phyloP scores from a whole-genome alignment of 2,329 filamentous ascomycete species.

The Cytospora paraplurivora region DNA sequence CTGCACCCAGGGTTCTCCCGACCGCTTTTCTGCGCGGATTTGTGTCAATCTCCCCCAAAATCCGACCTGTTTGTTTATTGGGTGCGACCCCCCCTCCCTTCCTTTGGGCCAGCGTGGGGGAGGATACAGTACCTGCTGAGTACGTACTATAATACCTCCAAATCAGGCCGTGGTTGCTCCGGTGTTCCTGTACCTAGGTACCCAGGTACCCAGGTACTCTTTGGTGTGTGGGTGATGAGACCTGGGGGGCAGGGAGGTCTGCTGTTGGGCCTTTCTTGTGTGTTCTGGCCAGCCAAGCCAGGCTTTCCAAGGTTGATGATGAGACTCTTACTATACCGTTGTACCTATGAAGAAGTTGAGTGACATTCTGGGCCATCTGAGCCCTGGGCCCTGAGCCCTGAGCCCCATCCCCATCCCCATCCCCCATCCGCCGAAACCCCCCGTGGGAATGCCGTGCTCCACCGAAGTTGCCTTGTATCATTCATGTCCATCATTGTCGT shows the following conservation, averaged over 20 bases:
- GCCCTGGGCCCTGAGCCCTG: too few relatives aligned
- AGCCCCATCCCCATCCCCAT: not conserved
- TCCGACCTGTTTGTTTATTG: constrained; percentile 17
- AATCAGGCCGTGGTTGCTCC: too few relatives aligned
- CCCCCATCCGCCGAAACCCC: constrained; percentile 18
- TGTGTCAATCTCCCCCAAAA: constrained; percentile 18
- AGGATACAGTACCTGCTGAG: not conserved
- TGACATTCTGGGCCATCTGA: constrained; percentile 2
- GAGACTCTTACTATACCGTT: too few relatives aligned
- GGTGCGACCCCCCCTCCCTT: constrained; percentile 20
- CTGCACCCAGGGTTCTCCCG: not conserved
- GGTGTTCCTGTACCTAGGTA: not conserved
- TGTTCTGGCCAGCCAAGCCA: not conserved
- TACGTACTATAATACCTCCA: too few relatives aligned
- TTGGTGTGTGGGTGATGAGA: not conserved
- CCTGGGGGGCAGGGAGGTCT: not conserved
- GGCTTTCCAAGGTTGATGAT: too few relatives aligned
- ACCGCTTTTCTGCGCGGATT: constrained; percentile 20
- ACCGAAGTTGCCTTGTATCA: constrained; percentile 4
- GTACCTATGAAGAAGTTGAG: not conserved
- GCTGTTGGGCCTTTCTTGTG: not conserved
- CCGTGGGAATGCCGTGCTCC: constrained; percentile 19
- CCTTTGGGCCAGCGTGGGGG: not conserved
- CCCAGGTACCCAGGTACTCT: not conserved
- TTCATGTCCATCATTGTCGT: constrained; percentile 1